Conservation (phyloP, 1,284 basidiomycete species). For the Sphagnurus paluster region DNA sequence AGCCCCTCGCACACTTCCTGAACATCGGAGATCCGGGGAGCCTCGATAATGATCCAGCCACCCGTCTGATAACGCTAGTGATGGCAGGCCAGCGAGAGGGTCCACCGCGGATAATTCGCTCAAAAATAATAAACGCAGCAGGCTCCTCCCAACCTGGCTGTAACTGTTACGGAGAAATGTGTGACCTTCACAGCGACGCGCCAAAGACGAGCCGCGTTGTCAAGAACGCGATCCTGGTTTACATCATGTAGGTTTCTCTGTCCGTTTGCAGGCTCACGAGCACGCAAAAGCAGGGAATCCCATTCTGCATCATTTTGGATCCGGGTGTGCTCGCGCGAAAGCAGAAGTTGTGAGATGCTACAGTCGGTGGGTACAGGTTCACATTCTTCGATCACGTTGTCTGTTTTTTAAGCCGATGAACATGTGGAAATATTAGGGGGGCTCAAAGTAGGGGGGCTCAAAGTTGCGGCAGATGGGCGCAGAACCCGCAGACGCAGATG, state of each 20-base stretch:
- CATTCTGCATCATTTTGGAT: too few relatives aligned
- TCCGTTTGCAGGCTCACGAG: too few relatives aligned
- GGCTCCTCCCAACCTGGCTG: conserved; percentile 7
- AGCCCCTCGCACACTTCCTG: conserved; percentile 1
- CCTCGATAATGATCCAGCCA: conserved; percentile 9
- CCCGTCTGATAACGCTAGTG: conserved; percentile 1
- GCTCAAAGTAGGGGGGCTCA: too few relatives aligned
- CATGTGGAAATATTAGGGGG: too few relatives aligned
- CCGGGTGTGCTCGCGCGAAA: too few relatives aligned
- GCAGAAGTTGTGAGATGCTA: background rate
- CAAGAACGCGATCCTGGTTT: too few relatives aligned
- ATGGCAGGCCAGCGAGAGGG: background rate
- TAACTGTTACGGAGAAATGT: too few relatives aligned
- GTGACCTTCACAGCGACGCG: conserved; percentile 1
- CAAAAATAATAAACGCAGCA: conserved; percentile 1
- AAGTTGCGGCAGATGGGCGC: too few relatives aligned
- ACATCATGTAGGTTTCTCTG: too few relatives aligned
- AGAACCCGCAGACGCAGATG: too few relatives aligned
- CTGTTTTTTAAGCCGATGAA: too few relatives aligned
- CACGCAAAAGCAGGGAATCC: background rate
- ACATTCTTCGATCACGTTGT: too few relatives aligned
- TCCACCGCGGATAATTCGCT: background rate
- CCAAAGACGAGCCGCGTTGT: background rate
- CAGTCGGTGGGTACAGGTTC: background rate
- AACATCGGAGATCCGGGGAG: background rate